These are phyloP conservation scores for Ustilago lituana DNA, from an alignment of 1,284 basidiomycete genomes.

Conservation along the genomic window DNA sequence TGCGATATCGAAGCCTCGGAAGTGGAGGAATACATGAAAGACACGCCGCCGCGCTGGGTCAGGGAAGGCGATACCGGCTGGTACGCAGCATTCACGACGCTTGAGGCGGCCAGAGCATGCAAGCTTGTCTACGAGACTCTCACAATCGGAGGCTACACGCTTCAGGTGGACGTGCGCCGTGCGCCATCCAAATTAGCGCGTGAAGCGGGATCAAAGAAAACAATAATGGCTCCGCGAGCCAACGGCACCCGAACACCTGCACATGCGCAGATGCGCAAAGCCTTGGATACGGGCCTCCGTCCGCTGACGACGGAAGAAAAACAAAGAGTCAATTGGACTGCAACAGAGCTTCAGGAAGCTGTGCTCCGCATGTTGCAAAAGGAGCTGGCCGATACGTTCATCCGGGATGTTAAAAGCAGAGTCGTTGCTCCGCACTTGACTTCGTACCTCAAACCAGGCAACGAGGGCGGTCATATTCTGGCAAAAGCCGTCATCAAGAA, in stretches of 20 bases:
- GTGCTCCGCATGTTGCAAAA: slow-evolving; percentile 74
- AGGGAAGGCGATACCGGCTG: slow-evolving; percentile 61
- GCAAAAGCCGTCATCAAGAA: slow-evolving; percentile 27
- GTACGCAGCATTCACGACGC: slow-evolving; percentile 62
- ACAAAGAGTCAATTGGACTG: slow-evolving; percentile 71
- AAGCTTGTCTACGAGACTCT: slow-evolving; percentile 47
- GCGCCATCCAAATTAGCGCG: slow-evolving; percentile 4
- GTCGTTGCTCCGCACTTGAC: slow-evolving; percentile 74
- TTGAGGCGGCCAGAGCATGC: slow-evolving; percentile 38
- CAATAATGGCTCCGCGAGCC: background rate
- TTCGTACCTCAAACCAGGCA: slow-evolving; percentile 71
- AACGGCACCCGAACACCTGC: background rate
- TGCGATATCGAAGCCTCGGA: slow-evolving; percentile 46
- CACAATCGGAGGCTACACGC: slow-evolving; percentile 36
- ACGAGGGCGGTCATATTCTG: slow-evolving; percentile 67
- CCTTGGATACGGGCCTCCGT: slow-evolving; percentile 27
- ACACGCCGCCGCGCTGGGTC: slow-evolving; percentile 52
- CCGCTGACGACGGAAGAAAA: slow-evolving; percentile 31
- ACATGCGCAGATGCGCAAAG: slow-evolving; percentile 3
- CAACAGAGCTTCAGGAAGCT: slow-evolving; percentile 73
- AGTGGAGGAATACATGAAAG: slow-evolving; percentile 51
- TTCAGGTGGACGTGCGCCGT: slow-evolving; percentile 44
- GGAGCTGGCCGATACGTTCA: slow-evolving; percentile 74
- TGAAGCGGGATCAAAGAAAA: background rate
- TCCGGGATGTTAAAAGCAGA: slow-evolving; percentile 77